Evolutionary conservation across 306 rosid genomes (phyloP).

Genomic region (Cicer pinnatifidum): DNA sequence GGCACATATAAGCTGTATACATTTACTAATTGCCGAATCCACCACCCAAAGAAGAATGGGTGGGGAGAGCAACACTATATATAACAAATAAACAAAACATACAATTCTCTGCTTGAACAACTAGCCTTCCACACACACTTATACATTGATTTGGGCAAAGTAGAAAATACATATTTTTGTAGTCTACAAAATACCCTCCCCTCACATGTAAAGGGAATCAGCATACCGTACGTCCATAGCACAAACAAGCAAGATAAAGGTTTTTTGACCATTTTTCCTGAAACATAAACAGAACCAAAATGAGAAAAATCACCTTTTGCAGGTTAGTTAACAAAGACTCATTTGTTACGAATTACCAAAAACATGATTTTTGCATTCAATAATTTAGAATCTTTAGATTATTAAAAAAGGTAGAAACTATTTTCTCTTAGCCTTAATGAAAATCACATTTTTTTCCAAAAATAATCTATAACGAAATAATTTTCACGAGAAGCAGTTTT

Average conservation of each 20-base stretch:
- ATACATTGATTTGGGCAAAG: conserved; percentile 3
- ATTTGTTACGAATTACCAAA: too few relatives aligned
- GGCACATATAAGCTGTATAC: conserved; percentile 39
- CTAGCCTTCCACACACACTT: conserved; percentile 23
- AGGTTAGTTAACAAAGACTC: background rate
- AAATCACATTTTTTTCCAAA: too few relatives aligned
- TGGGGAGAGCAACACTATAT: conserved; percentile 24
- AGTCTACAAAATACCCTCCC: conserved; percentile 42
- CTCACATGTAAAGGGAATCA: conserved; percentile 43
- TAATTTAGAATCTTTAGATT: too few relatives aligned
- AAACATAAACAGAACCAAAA: conserved; percentile 37
- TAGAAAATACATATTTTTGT: conserved; percentile 31
- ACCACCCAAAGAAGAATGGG: conserved; percentile 31
- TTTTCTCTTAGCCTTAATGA: too few relatives aligned
- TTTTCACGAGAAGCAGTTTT: too few relatives aligned
- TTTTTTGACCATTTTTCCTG: conserved; percentile 97
- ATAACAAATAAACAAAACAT: conserved; percentile 9
- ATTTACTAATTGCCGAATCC: conserved; percentile 38
- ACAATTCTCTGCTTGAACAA: conserved; percentile 36
- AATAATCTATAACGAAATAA: too few relatives aligned
- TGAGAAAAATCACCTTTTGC: background rate
- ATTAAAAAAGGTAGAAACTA: too few relatives aligned
- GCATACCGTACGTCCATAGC: conserved; percentile 90
- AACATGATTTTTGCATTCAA: too few relatives aligned
- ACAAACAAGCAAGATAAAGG: conserved; percentile 82